Evolutionary conservation across 192 early-diverging fungal genomes (phyloP).

Genomic region (Entrophospora sp.): DNA sequence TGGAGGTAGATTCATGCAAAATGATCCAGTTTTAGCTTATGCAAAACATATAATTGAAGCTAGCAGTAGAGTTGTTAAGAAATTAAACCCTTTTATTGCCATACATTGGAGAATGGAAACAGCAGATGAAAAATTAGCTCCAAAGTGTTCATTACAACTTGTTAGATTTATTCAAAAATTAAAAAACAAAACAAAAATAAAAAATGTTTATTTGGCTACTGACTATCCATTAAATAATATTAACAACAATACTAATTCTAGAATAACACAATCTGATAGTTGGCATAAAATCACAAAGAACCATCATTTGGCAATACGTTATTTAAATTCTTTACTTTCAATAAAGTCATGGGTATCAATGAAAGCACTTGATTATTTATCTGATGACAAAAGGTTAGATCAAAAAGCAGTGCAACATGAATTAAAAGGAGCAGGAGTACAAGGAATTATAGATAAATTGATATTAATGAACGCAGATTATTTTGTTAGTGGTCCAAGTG

Average conservation of each 20-base stretch:
- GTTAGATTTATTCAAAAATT: slow-evolving; percentile 2
- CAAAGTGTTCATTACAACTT: slow-evolving; percentile 19
- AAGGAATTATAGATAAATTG: slow-evolving; percentile 19
- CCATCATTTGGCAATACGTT: slow-evolving; percentile 26
- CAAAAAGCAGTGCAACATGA: not conserved
- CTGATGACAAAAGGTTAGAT: not conserved
- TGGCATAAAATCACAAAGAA: slow-evolving; percentile 1
- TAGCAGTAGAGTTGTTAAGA: not conserved
- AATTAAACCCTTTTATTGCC: slow-evolving; percentile 22
- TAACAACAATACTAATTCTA: too few species aligned
- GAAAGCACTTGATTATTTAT: not conserved
- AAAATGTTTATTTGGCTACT: slow-evolving; percentile 25
- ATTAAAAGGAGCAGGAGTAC: not conserved
- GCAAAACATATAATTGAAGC: not conserved
- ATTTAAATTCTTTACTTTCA: not conserved
- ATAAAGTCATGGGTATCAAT: not conserved
- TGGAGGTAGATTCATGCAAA: not conserved
- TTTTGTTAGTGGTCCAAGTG: not conserved
- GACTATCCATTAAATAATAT: slow-evolving; percentile 30
- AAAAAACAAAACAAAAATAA: not conserved
- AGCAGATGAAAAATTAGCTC: slow-evolving; percentile 8
- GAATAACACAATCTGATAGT: slow-evolving; percentile 10
- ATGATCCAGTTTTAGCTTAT: not conserved
- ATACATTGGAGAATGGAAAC: slow-evolving; percentile 33
- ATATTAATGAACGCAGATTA: slow-evolving; percentile 20